A percentile compares a stretch with the other conserved stretches of the same genome.
These are phyloP conservation scores for Verticillium zaregamsianum DNA, from an alignment of 2,329 filamentous ascomycete genomes.

Conservation along the genomic window DNA sequence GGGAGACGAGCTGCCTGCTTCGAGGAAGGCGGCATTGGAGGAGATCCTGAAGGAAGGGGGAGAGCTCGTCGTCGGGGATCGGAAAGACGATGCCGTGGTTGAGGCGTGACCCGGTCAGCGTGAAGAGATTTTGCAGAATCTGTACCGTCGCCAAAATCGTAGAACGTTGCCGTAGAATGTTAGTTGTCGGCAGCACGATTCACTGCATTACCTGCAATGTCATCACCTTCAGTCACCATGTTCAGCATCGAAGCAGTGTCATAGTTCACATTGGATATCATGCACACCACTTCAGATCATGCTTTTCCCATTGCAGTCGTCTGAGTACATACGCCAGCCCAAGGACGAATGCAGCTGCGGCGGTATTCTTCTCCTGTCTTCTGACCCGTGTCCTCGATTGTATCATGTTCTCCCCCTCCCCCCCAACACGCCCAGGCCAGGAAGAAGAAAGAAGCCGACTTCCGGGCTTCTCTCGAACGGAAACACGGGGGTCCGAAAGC, in stretches of 20 bases:
- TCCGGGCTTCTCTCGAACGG: background rate
- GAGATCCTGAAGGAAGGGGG: slow-evolving; percentile 47
- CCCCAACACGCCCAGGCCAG: background rate
- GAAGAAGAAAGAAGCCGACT: slow-evolving; percentile 1
- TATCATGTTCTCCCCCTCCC: background rate
- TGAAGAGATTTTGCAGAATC: background rate
- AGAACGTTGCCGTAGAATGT: too few relatives aligned
- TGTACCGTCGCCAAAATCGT: background rate
- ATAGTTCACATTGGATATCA: background rate
- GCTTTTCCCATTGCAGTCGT: slow-evolving; percentile 6
- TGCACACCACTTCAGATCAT: slow-evolving; percentile 1
- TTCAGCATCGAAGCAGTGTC: background rate
- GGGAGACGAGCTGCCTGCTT: slow-evolving; percentile 32
- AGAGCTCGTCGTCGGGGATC: slow-evolving; percentile 31
- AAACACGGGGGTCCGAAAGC: background rate
- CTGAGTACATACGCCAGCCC: slow-evolving; percentile 6
- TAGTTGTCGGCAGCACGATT: too few relatives aligned
- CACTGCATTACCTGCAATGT: too few relatives aligned
- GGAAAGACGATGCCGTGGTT: background rate
- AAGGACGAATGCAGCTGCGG: slow-evolving; percentile 2
- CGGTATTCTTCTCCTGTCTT: background rate
- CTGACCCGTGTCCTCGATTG: background rate
- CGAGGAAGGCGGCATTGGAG: slow-evolving; percentile 37
- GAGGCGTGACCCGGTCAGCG: background rate
- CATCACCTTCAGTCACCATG: background rate